These are phyloP conservation scores for Aureobasidium sp. DNA, from an alignment of 2,329 filamentous ascomycete genomes.

Conservation along the genomic window DNA sequence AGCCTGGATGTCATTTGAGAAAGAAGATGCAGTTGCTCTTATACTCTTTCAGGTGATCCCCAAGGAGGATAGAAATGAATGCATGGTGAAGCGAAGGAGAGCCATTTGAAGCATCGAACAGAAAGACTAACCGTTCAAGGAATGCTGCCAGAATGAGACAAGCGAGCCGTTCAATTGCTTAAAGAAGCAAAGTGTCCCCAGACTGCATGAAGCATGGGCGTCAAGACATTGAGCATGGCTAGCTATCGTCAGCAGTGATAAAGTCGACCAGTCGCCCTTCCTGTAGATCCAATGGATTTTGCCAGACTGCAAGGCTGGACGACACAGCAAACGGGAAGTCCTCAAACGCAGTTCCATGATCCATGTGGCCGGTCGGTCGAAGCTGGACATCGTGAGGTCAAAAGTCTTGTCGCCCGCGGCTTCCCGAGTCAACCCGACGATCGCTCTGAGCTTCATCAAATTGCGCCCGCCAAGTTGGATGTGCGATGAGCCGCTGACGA, in stretches of 20 bases:
- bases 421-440: constrained; percentile 13
- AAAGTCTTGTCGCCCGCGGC: background rate
- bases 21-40: background rate
- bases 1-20: background rate
- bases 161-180: constrained; percentile 1
- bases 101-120: background rate
- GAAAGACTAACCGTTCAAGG: constrained; percentile 7
- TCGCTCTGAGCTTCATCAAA: constrained; percentile 9
- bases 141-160: background rate
- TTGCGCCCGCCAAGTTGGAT: constrained; percentile 9
- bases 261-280: background rate
- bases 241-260: background rate
- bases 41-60: background rate
- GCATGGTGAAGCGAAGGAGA: background rate
- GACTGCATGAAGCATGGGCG: constrained; percentile 8
- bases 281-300: background rate
- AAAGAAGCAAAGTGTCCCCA: constrained; percentile 8
- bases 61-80: background rate
- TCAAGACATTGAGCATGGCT: constrained; percentile 2
- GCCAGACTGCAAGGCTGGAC: background rate
- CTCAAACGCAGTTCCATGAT: background rate
- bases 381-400: constrained; percentile 5
- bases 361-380: background rate
- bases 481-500: constrained; percentile 8
- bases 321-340: background rate